These are phyloP conservation scores for Maudiozyma turicensis DNA, from an alignment of 805 yeast species.

Conservation along the genomic window DNA sequence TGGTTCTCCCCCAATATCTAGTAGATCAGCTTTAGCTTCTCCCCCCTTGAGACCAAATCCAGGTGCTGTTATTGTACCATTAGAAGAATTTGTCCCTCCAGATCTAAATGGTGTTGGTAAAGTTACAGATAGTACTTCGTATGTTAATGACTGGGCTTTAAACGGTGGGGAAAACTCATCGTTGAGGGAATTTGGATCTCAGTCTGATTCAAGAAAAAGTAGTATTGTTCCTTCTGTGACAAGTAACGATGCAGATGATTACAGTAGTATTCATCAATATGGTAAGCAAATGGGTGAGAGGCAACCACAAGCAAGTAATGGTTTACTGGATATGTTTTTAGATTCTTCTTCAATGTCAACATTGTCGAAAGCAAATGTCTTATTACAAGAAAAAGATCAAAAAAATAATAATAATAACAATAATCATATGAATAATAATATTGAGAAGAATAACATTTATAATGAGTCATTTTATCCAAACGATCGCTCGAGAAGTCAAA, in stretches of 20 bases:
- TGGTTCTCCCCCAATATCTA: background rate
- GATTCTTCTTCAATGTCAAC: slow-evolving; percentile 21
- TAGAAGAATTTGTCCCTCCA: slow-evolving; percentile 31
- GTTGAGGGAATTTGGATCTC: background rate
- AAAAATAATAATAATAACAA: background rate
- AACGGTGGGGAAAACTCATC: background rate
- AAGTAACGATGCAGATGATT: slow-evolving; percentile 8
- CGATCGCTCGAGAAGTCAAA: background rate
- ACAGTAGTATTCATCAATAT: background rate
- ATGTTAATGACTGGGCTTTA: slow-evolving; percentile 2
- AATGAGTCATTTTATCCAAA: background rate
- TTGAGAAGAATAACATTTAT: background rate
- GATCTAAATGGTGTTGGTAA: slow-evolving; percentile 26
- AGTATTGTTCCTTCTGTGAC: background rate
- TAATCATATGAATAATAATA: background rate
- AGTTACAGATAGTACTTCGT: slow-evolving; percentile 15
- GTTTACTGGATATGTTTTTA: slow-evolving; percentile 34
- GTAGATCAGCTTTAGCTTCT: background rate
- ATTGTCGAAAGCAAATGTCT: slow-evolving; percentile 12
- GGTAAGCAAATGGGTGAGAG: background rate
- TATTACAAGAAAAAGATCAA: slow-evolving; percentile 11
- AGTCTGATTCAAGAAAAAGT: background rate
- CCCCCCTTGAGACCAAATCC: slow-evolving; percentile 14
- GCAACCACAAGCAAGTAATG: slow-evolving; percentile 18
- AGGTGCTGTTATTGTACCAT: slow-evolving; percentile 32